Evolutionary conservation across 2,329 filamentous ascomycete genomes (phyloP).

Genomic region (Cladophialophora exuberans): DNA sequence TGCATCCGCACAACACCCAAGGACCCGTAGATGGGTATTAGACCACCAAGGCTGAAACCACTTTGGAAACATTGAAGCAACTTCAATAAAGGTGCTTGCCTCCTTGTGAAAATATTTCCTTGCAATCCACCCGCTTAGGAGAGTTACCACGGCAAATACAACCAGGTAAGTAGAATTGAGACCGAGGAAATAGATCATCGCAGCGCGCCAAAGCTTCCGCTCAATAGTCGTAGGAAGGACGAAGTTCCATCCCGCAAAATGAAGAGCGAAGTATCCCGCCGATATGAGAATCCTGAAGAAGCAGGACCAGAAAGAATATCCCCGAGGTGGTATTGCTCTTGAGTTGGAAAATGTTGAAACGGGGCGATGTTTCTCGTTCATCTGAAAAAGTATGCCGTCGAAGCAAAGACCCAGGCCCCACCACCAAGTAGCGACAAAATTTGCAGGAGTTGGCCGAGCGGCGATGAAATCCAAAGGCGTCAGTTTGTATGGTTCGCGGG

Average conservation of each 20-base stretch:
- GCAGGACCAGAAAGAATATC: not conserved
- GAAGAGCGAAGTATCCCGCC: not conserved
- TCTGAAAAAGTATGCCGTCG: conserved; percentile 8
- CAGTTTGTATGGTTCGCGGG: conserved; percentile 8
- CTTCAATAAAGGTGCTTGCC: conserved; percentile 7
- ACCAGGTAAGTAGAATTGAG: not conserved
- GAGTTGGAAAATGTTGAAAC: conserved; percentile 1
- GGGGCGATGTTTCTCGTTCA: conserved; percentile 1
- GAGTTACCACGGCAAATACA: not conserved
- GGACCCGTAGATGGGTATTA: conserved; percentile 2
- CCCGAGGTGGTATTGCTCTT: not conserved
- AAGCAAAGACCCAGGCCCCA: conserved; percentile 8
- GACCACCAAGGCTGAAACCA: not conserved
- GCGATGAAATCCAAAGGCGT: conserved; percentile 42
- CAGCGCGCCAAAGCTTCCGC: conserved; percentile 3
- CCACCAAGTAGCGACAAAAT: conserved; percentile 7
- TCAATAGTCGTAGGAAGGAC: not conserved
- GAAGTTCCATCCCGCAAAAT: conserved; percentile 15
- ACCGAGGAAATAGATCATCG: not conserved
- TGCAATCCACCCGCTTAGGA: not conserved
- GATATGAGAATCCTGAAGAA: not conserved
- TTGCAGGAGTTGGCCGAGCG: conserved; percentile 9
- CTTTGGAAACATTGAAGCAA: conserved; percentile 7
- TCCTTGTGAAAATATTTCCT: not conserved
- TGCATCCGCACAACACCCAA: conserved; percentile 10